These are phyloP conservation scores for Globomyces sp. DNA, from an alignment of 371 early-diverging fungal genomes.

Conservation along the genomic window DNA sequence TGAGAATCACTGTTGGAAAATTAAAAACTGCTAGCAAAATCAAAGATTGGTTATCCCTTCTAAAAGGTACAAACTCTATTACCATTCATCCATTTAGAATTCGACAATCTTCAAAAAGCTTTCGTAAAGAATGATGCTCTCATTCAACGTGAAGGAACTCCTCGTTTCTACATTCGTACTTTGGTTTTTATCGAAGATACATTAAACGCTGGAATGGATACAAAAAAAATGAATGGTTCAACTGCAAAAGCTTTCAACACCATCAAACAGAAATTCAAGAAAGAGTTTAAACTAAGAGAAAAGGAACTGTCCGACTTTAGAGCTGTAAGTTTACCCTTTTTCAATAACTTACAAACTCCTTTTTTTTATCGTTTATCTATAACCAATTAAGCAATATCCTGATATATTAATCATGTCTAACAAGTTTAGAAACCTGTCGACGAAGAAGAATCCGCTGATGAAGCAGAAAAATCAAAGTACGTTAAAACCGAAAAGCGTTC, in stretches of 20 bases:
- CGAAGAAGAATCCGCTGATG: slow-evolving; percentile 41
- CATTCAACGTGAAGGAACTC: slow-evolving; percentile 62
- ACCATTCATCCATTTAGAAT: slow-evolving; percentile 54
- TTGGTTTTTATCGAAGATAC: slow-evolving; percentile 78
- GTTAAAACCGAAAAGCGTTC: slow-evolving; percentile 5
- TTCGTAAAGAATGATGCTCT: slow-evolving; percentile 66
- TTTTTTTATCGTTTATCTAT: slow-evolving; percentile 1
- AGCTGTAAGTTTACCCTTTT: background rate
- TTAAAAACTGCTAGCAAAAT: slow-evolving; percentile 79
- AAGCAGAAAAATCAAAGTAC: slow-evolving; percentile 22
- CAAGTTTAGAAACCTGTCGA: slow-evolving; percentile 34
- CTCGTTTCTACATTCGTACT: slow-evolving; percentile 76
- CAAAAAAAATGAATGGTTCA: slow-evolving; percentile 80
- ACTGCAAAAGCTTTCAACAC: slow-evolving; percentile 83
- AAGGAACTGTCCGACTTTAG: slow-evolving; percentile 68
- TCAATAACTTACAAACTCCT: too few relatives aligned
- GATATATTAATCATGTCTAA: background rate
- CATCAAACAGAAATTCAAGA: slow-evolving; percentile 89
- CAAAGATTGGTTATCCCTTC: slow-evolving; percentile 84
- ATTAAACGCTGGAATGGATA: slow-evolving; percentile 60
- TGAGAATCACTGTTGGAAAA: slow-evolving; percentile 50
- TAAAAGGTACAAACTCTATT: slow-evolving; percentile 55
- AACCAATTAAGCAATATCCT: background rate
- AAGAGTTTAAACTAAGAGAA: slow-evolving; percentile 78
- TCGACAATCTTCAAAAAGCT: slow-evolving; percentile 79